Evolutionary conservation across 2,329 filamentous ascomycete genomes (phyloP).

Genomic region (Phialemoniopsis sp.): DNA sequence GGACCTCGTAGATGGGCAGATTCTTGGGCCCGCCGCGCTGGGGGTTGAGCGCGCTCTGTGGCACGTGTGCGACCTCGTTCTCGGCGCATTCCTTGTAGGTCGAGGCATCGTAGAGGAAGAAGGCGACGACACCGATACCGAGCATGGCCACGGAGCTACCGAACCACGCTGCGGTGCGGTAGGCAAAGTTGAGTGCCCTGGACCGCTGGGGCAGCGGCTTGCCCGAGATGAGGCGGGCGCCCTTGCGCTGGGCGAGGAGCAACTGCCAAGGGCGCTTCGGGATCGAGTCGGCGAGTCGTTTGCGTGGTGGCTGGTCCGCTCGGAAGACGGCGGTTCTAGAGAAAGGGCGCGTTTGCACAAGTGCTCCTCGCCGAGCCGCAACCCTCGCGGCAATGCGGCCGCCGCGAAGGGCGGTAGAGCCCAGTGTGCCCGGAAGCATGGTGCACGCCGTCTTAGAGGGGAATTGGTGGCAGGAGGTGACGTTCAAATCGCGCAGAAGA

Average conservation of each 20-base stretch:
- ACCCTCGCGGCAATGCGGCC: no score
- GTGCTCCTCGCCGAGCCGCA: no score
- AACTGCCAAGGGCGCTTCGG: not conserved
- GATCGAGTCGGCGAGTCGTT: no score
- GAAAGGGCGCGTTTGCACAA: no score
- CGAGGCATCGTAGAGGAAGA: conserved; percentile 91
- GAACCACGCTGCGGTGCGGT: conserved; percentile 65
- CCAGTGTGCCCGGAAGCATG: no score
- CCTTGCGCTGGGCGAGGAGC: not conserved
- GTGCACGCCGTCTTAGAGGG: no score
- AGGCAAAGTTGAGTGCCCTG: conserved; percentile 52
- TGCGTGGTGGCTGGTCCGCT: no score
- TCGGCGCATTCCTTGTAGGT: conserved; percentile 76
- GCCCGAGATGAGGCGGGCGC: conserved; percentile 42
- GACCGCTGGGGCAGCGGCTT: conserved; percentile 47
- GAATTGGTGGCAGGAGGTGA: no score
- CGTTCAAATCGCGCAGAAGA: no score
- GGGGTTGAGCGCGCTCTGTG: conserved; percentile 76
- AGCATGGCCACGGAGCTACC: conserved; percentile 73
- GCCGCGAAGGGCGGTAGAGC: no score
- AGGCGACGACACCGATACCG: conserved; percentile 67
- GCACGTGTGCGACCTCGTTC: conserved; percentile 74
- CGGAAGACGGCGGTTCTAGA: no score
- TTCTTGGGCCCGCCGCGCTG: conserved; percentile 89
- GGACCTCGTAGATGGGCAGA: conserved; percentile 80